Conservation (phyloP, 148 eudicot genomes). For the Salicornia ramosissima region DNA sequence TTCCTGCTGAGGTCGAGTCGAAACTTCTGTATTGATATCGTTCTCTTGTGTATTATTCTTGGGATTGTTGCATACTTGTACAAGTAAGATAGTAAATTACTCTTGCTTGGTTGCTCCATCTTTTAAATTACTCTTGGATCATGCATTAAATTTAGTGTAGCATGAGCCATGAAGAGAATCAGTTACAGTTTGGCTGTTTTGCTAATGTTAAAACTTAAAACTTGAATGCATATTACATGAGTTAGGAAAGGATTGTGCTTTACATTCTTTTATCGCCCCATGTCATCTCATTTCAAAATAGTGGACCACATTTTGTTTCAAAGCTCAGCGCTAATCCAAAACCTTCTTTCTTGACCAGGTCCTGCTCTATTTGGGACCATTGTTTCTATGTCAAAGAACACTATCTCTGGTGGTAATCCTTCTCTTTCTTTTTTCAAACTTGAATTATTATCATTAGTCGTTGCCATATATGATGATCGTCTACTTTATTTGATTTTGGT, state of each 20-base stretch:
- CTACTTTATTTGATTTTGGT: too few relatives aligned
- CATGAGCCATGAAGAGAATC: neutral
- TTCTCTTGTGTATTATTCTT: constrained; percentile 81
- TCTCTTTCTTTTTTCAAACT: too few relatives aligned
- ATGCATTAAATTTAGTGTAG: neutral
- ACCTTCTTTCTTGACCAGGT: too few relatives aligned
- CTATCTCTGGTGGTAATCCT: too few relatives aligned
- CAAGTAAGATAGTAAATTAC: constrained; percentile 58
- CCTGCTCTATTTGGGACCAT: too few relatives aligned
- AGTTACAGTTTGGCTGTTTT: neutral
- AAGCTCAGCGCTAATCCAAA: too few relatives aligned
- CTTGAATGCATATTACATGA: neutral
- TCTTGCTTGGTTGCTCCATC: neutral
- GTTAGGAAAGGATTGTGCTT: neutral
- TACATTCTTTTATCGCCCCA: neutral
- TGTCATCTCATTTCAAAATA: neutral
- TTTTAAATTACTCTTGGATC: neutral
- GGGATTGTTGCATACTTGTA: constrained; percentile 94
- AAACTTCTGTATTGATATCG: constrained; percentile 90
- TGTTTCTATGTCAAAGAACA: too few relatives aligned
- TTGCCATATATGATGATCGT: too few relatives aligned
- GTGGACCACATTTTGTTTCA: neutral
- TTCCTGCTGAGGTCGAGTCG: constrained; percentile 93
- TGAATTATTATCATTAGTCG: too few relatives aligned
- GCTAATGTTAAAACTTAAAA: too few relatives aligned